Conservation (phyloP, 1,284 basidiomycete species). For the Rhodotorula sp. region DNA sequence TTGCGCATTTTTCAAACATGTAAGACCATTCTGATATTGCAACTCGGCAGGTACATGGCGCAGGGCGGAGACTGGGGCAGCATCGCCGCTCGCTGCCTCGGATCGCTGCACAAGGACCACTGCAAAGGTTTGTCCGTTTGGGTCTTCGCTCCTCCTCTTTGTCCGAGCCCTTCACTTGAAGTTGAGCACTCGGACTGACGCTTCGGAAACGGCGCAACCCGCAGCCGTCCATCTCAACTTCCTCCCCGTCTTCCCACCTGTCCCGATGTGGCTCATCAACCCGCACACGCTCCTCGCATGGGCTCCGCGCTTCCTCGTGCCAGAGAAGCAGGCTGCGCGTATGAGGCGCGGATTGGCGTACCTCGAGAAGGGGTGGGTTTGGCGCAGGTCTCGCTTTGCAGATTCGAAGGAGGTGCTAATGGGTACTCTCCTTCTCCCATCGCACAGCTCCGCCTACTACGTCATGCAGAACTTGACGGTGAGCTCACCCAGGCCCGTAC, state of each 20-base stretch:
- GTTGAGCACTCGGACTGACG: not conserved
- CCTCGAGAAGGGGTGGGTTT: slow-evolving; percentile 20
- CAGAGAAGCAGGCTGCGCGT: slow-evolving; percentile 4
- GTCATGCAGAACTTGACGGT: slow-evolving; percentile 24
- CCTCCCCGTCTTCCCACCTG: slow-evolving; percentile 16
- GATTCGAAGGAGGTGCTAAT: no score
- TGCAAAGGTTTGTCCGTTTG: slow-evolving; percentile 12
- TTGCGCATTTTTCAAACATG: no score
- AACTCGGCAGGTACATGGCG: slow-evolving; percentile 21
- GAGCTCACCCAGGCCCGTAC: no score
- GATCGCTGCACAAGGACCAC: slow-evolving; percentile 15
- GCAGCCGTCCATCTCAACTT: slow-evolving; percentile 36
- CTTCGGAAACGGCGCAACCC: not conserved
- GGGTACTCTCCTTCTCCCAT: not conserved
- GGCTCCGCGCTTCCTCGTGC: slow-evolving; percentile 20
- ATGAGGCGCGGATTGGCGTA: slow-evolving; percentile 8
- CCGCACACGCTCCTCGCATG: slow-evolving; percentile 19
- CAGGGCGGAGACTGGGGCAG: slow-evolving; percentile 41
- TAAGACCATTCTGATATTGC: no score
- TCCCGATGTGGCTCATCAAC: slow-evolving; percentile 11
- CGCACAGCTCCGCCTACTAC: slow-evolving; percentile 22
- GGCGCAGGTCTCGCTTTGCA: not conserved
- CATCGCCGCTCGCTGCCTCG: slow-evolving; percentile 23
- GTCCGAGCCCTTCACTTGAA: not conserved
- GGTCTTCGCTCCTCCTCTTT: not conserved